A percentile compares a stretch with the other conserved stretches of the same genome.
These are phyloP conservation scores for Penicillium chermesinum DNA, from an alignment of 495 filamentous ascomycete genomes.

Conservation along the genomic window DNA sequence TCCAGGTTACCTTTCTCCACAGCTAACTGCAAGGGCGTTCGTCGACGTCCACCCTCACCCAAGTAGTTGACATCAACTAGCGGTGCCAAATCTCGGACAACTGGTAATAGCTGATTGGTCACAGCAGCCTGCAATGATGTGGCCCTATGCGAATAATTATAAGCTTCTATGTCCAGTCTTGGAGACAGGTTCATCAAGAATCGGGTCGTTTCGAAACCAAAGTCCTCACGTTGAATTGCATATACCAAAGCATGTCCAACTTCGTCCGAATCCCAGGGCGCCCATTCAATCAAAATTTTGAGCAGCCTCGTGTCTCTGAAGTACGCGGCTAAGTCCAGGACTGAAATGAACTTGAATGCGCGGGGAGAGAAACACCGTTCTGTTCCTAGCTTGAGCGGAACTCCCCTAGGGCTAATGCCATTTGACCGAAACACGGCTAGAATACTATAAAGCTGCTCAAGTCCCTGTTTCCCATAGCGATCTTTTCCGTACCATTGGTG, in stretches of 20 bases:
- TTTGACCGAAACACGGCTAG: not conserved
- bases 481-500: too few species aligned
- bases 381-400: too few species aligned
- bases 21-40: not conserved
- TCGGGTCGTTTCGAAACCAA: not conserved
- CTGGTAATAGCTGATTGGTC: not conserved
- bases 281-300: not conserved
- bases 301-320: not conserved
- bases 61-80: constrained; percentile 1
- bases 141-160: too few species aligned
- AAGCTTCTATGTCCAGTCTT: not conserved
- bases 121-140: not conserved
- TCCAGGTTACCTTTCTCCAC: constrained; percentile 4
- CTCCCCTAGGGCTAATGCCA: not conserved
- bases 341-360: too few species aligned
- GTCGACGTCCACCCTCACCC: not conserved
- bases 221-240: not conserved
- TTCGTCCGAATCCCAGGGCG: not conserved
- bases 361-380: too few species aligned
- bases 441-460: too few species aligned
- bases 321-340: not conserved
- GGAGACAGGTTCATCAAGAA: not conserved
- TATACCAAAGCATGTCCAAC: not conserved
- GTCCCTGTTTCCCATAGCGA: too few species aligned
- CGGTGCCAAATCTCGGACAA: not conserved